Evolutionary conservation across 2,329 filamentous ascomycete genomes (phyloP).

Genomic region (Rugonectria rugulosa): DNA sequence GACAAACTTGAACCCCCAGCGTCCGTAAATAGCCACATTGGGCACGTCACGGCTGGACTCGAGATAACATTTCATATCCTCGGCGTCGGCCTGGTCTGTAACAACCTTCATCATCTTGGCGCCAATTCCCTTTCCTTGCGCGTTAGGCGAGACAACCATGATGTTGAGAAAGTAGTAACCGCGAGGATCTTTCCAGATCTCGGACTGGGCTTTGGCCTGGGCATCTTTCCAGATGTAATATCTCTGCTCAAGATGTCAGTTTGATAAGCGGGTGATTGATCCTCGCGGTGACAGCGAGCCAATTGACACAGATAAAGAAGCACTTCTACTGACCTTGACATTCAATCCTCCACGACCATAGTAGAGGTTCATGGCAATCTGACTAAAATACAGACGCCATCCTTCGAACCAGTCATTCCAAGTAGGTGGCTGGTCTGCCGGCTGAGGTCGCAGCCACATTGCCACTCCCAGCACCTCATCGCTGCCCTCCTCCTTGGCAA

Average conservation of each 20-base stretch:
- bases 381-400: constrained; percentile 72
- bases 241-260: constrained; percentile 48
- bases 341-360: constrained; percentile 75
- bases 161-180: constrained; percentile 84
- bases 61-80: constrained; percentile 72
- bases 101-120: constrained; percentile 70
- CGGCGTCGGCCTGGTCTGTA: constrained; percentile 67
- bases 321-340: constrained; percentile 54
- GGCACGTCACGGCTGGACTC: constrained; percentile 74
- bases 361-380: constrained; percentile 71
- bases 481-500: constrained; percentile 66
- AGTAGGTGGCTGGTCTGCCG: constrained; percentile 53
- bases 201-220: constrained; percentile 67
- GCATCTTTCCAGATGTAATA: constrained; percentile 78
- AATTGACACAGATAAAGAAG: too few species aligned
- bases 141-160: constrained; percentile 70
- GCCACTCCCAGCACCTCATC: constrained; percentile 71
- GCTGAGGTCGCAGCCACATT: constrained; percentile 73
- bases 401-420: constrained; percentile 70
- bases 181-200: constrained; percentile 69
- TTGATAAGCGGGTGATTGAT: too few species aligned
- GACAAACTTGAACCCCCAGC: constrained; percentile 71
- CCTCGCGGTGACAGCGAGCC: neutral
- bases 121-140: constrained; percentile 72
- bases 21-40: constrained; percentile 75